phyloP scores from a whole-genome alignment of 2,329 filamentous ascomycete genomes.

The Zymoseptoria pseudotritici region DNA sequence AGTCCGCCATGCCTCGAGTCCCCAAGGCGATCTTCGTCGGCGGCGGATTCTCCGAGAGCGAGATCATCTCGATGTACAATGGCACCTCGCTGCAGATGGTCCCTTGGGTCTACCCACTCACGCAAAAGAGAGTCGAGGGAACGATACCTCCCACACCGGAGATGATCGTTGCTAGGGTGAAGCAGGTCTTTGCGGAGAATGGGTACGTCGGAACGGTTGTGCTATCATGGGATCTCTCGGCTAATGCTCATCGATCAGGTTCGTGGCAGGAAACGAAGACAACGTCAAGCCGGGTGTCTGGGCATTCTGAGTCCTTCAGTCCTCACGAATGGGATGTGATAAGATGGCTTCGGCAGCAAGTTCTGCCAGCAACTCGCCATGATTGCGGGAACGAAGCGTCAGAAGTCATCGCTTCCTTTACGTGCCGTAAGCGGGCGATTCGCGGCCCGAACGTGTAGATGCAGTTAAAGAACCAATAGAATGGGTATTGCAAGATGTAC shows the following conservation, averaged over 20 bases:
- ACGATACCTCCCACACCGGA: slow-evolving; percentile 5
- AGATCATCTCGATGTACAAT: slow-evolving; percentile 15
- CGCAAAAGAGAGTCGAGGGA: slow-evolving; percentile 1
- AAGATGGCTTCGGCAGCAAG: neutral
- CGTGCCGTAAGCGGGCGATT: neutral
- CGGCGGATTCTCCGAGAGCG: slow-evolving; percentile 17
- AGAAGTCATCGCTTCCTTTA: neutral
- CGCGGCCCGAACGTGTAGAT: neutral
- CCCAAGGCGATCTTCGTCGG: slow-evolving; percentile 21
- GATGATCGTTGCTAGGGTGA: slow-evolving; percentile 6
- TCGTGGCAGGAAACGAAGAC: neutral
- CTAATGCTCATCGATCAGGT: neutral
- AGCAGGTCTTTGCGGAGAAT: slow-evolving; percentile 4
- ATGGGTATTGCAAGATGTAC: neutral
- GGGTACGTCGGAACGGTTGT: neutral
- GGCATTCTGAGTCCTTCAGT: neutral
- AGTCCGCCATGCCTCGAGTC: slow-evolving; percentile 3
- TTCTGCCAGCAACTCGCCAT: neutral
- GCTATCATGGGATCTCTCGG: neutral
- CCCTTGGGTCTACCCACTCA: slow-evolving; percentile 18
- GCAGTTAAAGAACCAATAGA: neutral
- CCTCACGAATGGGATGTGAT: neutral
- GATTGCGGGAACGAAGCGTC: neutral
- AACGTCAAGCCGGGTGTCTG: neutral
- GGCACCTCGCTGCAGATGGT: slow-evolving; percentile 6